Evolutionary conservation across 306 rosid species (phyloP), one percentile per base, ranked within the genome.

Genomic region (Cucurbita moschata): DNA sequence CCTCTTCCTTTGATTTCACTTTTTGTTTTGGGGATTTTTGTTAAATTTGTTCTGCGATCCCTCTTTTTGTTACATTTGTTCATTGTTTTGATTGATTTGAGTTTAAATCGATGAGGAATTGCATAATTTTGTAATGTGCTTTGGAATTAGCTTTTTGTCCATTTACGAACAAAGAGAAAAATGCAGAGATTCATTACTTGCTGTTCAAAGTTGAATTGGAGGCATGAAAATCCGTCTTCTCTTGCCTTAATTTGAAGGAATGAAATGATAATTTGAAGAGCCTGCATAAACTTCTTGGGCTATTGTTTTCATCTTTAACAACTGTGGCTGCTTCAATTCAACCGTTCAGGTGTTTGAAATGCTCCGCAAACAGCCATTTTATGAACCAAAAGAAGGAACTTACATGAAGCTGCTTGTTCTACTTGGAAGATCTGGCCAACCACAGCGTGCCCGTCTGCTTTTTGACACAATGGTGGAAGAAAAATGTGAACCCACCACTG

Each of bases 371-470:
- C 99, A 95, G 74, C 78, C 97, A 5, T 95, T 89, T 78, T 95
- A 95, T 81, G 82, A 83, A 73, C 99, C 97, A 40, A 95, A 83
- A 84, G 97, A 95, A 81, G 99, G 99, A 82, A 88, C 97, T 75
- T 95, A 89, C 85, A 86, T 95, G 90, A 95, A 87, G 72, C 95
- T 95, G 67, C 77, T 95, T 76, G 90, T 89, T 76, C 81, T 95
- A 73, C 97, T 95, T 70, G 99, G 99, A 76, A 88, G 56, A 75
- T 86, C 88, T 0, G 89, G 96, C 37, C 96, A 95, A 81, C 88
- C 99, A 44, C 81, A 80, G 10, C 88, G 87, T 2, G 96, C 97
- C 9, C 88, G 56, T 57, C 84, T 82, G 73, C 89, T 95, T 51
- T 95, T 95, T 68, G 86, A 85, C 19, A 77, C 83, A 61, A 91